Conservation (phyloP, 768 basidiomycete genomes). For the Lentinula lateritia region DNA sequence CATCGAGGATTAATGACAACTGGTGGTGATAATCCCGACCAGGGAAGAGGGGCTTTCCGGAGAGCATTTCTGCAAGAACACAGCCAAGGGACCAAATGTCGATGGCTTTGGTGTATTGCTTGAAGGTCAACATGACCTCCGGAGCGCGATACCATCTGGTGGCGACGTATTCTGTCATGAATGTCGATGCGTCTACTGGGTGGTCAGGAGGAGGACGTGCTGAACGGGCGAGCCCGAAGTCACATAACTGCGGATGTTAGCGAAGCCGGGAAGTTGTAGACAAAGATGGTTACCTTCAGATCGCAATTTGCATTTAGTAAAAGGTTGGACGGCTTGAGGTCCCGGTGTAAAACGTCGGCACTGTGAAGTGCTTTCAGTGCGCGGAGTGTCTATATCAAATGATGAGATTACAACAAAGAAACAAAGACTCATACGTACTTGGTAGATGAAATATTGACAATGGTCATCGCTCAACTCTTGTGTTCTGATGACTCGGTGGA, state of each 20-base stretch:
- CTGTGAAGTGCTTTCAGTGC: slow-evolving; percentile 94
- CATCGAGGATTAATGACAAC: slow-evolving; percentile 85
- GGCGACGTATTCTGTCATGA: slow-evolving; percentile 93
- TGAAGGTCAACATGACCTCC: slow-evolving; percentile 97
- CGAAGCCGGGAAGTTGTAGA: background rate
- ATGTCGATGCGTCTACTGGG: slow-evolving; percentile 70
- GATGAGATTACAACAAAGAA: background rate
- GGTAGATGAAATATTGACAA: slow-evolving; percentile 96
- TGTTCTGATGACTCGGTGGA: slow-evolving; percentile 94
- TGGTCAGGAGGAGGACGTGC: slow-evolving; percentile 70
- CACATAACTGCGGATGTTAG: slow-evolving; percentile 57
- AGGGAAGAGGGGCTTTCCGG: slow-evolving; percentile 89
- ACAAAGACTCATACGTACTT: slow-evolving; percentile 38
- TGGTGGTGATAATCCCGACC: slow-evolving; percentile 97
- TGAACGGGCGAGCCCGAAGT: slow-evolving; percentile 84
- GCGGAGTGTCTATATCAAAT: slow-evolving; percentile 60
- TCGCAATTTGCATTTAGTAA: slow-evolving; percentile 96
- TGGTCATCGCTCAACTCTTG: slow-evolving; percentile 94
- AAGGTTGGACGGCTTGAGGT: slow-evolving; percentile 94
- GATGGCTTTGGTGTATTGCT: slow-evolving; percentile 87
- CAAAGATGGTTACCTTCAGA: slow-evolving; percentile 59
- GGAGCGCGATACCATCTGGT: slow-evolving; percentile 98
- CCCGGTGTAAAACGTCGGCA: slow-evolving; percentile 91
- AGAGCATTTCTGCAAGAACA: slow-evolving; percentile 87
- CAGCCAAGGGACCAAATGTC: slow-evolving; percentile 88